A percentile compares a stretch with the other conserved stretches of the same genome.
These are phyloP conservation scores for Leishmania gerbilli DNA, from an alignment of 208 protist species.

Conservation along the genomic window DNA sequence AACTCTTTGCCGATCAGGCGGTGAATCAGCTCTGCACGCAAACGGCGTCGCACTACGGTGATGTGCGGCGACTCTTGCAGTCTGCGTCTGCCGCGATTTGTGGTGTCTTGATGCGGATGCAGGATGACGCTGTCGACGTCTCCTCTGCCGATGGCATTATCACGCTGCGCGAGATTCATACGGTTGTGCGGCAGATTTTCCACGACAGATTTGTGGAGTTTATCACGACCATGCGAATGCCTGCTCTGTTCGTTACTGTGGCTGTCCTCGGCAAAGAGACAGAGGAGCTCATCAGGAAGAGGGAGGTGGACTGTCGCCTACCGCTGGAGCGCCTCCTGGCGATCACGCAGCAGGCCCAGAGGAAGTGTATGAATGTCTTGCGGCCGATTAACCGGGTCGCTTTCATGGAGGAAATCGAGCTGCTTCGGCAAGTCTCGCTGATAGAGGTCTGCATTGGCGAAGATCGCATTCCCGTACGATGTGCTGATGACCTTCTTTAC, in stretches of 20 bases:
- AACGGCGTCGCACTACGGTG: slow-evolving; percentile 87
- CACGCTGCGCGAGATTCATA: slow-evolving; percentile 70
- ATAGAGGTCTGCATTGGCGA: slow-evolving; percentile 82
- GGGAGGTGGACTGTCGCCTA: slow-evolving; percentile 58
- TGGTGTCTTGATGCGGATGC: slow-evolving; percentile 77
- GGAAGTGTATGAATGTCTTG: slow-evolving; percentile 24
- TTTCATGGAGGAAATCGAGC: slow-evolving; percentile 71
- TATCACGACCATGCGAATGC: slow-evolving; percentile 68
- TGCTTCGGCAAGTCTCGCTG: slow-evolving; percentile 76
- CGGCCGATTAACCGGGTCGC: slow-evolving; percentile 24
- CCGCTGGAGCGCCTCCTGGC: slow-evolving; percentile 60
- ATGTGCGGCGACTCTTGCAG: slow-evolving; percentile 87
- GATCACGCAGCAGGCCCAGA: slow-evolving; percentile 41
- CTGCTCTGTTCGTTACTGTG: slow-evolving; percentile 73
- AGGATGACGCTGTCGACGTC: slow-evolving; percentile 39
- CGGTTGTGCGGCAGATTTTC: slow-evolving; percentile 85
- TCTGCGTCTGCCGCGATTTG: slow-evolving; percentile 84
- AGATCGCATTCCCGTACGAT: slow-evolving; percentile 73
- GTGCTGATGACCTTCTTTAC: slow-evolving; percentile 46
- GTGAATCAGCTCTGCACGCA: slow-evolving; percentile 84
- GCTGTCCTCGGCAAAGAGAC: slow-evolving; percentile 72
- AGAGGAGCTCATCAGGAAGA: slow-evolving; percentile 44
- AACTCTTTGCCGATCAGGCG: slow-evolving; percentile 81
- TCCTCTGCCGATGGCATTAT: slow-evolving; percentile 59
- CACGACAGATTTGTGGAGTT: slow-evolving; percentile 90